A percentile compares a stretch with the other conserved stretches of the same genome.
phyloP scores from a whole-genome alignment of 2,329 filamentous ascomycete species.

The Tolypocladium amazonense region DNA sequence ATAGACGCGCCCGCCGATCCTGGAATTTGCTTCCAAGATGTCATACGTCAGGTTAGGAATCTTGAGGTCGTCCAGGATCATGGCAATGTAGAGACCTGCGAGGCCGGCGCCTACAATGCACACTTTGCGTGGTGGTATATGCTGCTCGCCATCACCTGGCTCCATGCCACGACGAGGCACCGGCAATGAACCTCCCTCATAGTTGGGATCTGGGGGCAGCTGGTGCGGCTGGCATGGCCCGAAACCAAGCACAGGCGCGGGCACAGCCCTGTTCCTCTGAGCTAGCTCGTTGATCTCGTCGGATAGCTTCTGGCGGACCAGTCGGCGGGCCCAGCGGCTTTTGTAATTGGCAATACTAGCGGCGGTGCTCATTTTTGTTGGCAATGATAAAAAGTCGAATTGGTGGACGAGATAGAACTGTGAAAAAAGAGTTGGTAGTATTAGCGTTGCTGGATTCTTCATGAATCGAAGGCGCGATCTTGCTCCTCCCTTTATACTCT shows the following conservation, averaged over 20 bases:
- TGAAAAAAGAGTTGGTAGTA: background rate
- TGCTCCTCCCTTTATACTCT: background rate
- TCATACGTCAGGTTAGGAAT: conserved; percentile 15
- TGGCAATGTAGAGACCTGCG: conserved; percentile 23
- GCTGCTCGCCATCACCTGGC: background rate
- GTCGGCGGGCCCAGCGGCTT: background rate
- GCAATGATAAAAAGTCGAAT: background rate
- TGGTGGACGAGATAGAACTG: background rate
- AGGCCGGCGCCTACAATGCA: conserved; percentile 25
- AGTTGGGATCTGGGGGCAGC: background rate
- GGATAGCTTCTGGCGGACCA: background rate
- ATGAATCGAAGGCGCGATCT: background rate
- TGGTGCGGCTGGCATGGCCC: background rate
- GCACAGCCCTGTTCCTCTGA: background rate
- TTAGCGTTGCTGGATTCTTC: background rate
- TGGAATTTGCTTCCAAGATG: conserved; percentile 20
- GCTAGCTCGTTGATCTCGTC: background rate
- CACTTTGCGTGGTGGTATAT: conserved; percentile 4
- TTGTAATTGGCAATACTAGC: background rate
- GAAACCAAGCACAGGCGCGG: background rate
- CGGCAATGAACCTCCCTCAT: background rate
- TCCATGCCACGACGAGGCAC: background rate
- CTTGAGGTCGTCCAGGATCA: conserved; percentile 18
- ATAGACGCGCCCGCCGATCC: conserved; percentile 22
- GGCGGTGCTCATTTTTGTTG: background rate